Conservation (phyloP, 495 filamentous ascomycete genomes). For the Neurospora sp. region DNA sequence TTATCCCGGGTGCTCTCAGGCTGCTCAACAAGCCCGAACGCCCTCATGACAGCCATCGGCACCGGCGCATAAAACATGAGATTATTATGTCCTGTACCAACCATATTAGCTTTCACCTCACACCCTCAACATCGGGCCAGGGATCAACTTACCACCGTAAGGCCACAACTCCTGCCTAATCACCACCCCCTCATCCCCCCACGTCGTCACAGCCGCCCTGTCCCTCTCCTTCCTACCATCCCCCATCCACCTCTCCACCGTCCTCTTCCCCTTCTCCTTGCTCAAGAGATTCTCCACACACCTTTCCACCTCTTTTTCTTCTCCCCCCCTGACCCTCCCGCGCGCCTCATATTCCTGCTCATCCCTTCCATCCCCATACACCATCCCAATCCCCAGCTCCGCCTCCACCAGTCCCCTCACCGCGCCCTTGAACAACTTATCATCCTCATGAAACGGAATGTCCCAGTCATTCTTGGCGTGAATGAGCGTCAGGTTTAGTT, state of each 20-base stretch:
- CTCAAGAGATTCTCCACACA: slow-evolving; percentile 10
- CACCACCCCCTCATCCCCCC: slow-evolving; percentile 28
- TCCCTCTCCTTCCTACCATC: neutral
- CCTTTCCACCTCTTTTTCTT: slow-evolving; percentile 12
- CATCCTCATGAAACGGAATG: slow-evolving; percentile 57
- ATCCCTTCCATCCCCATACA: slow-evolving; percentile 17
- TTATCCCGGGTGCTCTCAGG: neutral
- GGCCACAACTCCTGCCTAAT: slow-evolving; percentile 45
- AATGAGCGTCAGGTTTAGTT: slow-evolving; percentile 57
- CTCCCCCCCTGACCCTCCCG: slow-evolving; percentile 3
- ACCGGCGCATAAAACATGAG: slow-evolving; percentile 45
- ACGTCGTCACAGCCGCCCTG: slow-evolving; percentile 28
- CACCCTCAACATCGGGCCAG: neutral
- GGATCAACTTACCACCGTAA: slow-evolving; percentile 42
- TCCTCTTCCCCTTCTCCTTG: slow-evolving; percentile 31
- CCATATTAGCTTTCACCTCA: neutral
- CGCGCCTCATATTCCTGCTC: slow-evolving; percentile 13
- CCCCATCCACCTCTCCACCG: slow-evolving; percentile 24
- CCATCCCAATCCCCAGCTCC: neutral
- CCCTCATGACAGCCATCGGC: slow-evolving; percentile 50
- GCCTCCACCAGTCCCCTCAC: slow-evolving; percentile 40
- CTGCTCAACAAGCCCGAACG: slow-evolving; percentile 35
- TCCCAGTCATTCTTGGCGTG: slow-evolving; percentile 69
- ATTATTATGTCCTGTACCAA: slow-evolving; percentile 44
- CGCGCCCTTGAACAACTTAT: slow-evolving; percentile 43